Base-by-base conservation (phyloP, 192 early-diverging fungal species). In the Piromyces sp. region DNA sequence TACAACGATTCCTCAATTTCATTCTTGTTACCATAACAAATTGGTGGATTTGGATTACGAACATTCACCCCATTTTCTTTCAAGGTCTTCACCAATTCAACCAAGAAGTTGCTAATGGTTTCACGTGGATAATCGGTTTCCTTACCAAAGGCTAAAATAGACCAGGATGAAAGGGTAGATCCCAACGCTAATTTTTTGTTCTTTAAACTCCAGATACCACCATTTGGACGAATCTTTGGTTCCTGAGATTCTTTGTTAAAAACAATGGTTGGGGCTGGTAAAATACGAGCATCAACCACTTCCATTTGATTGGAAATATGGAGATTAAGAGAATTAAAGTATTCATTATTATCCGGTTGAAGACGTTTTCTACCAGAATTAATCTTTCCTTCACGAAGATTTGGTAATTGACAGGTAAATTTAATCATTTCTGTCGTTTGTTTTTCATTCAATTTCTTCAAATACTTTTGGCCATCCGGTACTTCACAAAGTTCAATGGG, bases 391-490 rank as follows among this genome's bases (percentile, higher is more conserved):
- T 91, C 90, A 80, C 96, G 94, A n/a, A 94, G 89, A 79, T 90
- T 88, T 1, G 97, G 97, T 33, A 88, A 89, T 85, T 94, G 92
- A 83, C 94, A 95, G 0, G 95, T 96, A 84, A 95, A 95, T 33
- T 92, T 94, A 84, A 98, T 96, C 96, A 98, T 97, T 83, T 98
- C 95, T 0, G 95, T 93, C 0, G 96, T 97, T 88, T 96, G 93
- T 22, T 86, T 86, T 79, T 96, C 94, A 82, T 95, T 92, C 40
- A 97, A 85, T 83, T 95, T 95, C 82, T 93, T 89, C 83, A 92
- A 86, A 83, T 94, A 91, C 68, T 95, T 90, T 87, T 96, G 95
- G 79, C 95, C 96, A 33, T 92, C 88, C 36, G 93, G 85, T 33
- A 99, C 89, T 30, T 90, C 88, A 87, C 95, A 96, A 33, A 97